Base-by-base conservation (phyloP, 129 eudicot genomes). In the Heracleum sosnowskyi region DNA sequence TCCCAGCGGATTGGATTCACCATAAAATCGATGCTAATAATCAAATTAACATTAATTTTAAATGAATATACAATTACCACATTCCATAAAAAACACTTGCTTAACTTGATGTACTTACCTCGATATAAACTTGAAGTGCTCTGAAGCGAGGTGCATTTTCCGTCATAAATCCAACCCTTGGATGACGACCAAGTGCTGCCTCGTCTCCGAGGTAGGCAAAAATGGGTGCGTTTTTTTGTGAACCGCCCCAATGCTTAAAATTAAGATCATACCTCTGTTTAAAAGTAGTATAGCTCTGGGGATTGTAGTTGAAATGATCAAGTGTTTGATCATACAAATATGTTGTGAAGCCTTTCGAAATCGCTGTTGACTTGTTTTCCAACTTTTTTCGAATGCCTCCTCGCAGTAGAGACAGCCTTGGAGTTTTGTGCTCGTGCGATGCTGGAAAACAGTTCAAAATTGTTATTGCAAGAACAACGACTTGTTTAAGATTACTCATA, bases 121-220 rank as follows among this genome's bases (percentile, higher is more conserved):
- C 85, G 34, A 77, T 69, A 13, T 71, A 77, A 6, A 77, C 74
- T 46, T 70, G 24, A 33, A 83, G 82, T 35, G 79, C 82, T 8
- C 74, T 74, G 39, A 82, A 78, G 45, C 6, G 79, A 22, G 69
- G 42, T 9, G 82, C 85, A 40, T 66, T 66, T 66, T 66, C 90
- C 4, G 49, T 12, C 29, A 87, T 77, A 66, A 90, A 82, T 22
- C 90, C 90, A 28, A 81, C 77, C 3, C 13, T 9, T 0, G 73
- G 22, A 42, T 84, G 86, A n/a, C 2, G 4, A 13, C 82, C 84
- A 29, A 90, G n/a, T 15, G 94, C 73, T 16, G 63, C 81, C 81
- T 93, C 92, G 11, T 85, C 91, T 0, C 98, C 98, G 78, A 92
- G 87, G 66, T 82, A 89, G 2, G 72, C 98, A 18, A 92, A 81